Percentiles rank a stretch among this genome's conserved stretches.
Conservation (phyloP, 352 stramenopile species). For the Globisporangium lucens region DNA sequence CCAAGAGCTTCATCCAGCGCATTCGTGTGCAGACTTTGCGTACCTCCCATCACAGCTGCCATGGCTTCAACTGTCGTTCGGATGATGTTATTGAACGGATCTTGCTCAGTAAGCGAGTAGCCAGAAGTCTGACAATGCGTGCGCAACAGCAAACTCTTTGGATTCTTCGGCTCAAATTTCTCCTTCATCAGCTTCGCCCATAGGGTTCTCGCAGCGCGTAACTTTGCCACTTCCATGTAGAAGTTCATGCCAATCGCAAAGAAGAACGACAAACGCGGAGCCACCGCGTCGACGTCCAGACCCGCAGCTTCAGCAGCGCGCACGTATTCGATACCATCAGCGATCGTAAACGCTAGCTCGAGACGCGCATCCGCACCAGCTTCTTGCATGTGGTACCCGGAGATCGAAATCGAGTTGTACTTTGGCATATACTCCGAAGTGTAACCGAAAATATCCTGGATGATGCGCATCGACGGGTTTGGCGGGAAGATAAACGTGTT, state of each 20-base stretch:
- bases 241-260: constrained; percentile 98
- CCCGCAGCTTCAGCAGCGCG: constrained; percentile 89
- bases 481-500: constrained; percentile 99
- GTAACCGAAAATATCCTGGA: constrained; percentile 97
- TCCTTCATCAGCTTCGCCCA: constrained; percentile 95
- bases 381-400: constrained; percentile 98
- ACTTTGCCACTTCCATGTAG: constrained; percentile 97
- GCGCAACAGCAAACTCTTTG: constrained; percentile 91
- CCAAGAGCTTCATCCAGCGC: constrained; percentile 96
- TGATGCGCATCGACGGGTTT: constrained; percentile 91
- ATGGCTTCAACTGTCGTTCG: constrained; percentile 96
- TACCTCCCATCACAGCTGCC: constrained; percentile 85
- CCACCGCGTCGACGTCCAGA: constrained; percentile 92
- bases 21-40: constrained; percentile 98
- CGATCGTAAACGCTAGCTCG: constrained; percentile 97
- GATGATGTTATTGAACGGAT: constrained; percentile 98
- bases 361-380: constrained; percentile 92
- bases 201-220: constrained; percentile 90
- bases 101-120: constrained; percentile 95
- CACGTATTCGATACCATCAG: constrained; percentile 97
- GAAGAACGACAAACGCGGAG: constrained; percentile 96
- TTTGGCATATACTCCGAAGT: constrained; percentile 95
- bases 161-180: constrained; percentile 93
- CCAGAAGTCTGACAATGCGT: constrained; percentile 97
- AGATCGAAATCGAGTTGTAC: constrained; percentile 98